Evolutionary conservation across 345 rosid species (phyloP), one percentile per base, ranked within the genome.

Genomic region (Geranium rotundifolium): DNA sequence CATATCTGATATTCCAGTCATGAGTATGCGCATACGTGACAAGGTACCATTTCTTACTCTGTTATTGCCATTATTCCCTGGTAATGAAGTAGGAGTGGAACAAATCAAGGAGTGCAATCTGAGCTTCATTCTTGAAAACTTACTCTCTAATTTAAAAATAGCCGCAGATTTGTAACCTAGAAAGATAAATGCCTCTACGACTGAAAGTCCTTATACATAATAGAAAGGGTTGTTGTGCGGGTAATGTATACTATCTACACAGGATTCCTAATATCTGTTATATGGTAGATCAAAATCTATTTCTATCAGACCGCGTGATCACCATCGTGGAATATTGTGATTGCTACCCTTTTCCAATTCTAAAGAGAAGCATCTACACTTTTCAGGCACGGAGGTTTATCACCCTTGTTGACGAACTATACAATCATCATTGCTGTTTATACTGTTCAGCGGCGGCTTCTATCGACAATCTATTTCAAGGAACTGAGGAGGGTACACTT

Each of bases 311-410:
- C 52, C 16, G 10, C 12, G 3, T 46, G 16, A 46, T 46, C 52
- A 46, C 8, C 7, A 46, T 46, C 3, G 12, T 46, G 52, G 52
- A 17, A 16, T 55, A 30, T 65, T 16, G 27, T 62, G 41, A 4
- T 34, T 34, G 41, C 41, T 34, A 34, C 29, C 30, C 19, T 7
- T 46, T 46, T 7, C 39, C 8, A 27, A 58, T 29, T 59, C 29
- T 57, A 54, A 56, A 19, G 18, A 17, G 54, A 63, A 27, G 6
- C 17, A 4, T 54, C 65, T 56, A 59, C 56, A 37, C 46, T 62
- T 73, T 63, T 60, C 85, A 88, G 97, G 97, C 97, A 56, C 92
- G 97, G 67, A 82, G 98, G 75, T 91, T 91, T 77, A 89, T 91
- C 70, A 89, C 98, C 52, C 90, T 91, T 62, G 66, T 91, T 5